phyloP scores from a whole-genome alignment of 1,284 basidiomycete species.

The Phlebopus sp. region DNA sequence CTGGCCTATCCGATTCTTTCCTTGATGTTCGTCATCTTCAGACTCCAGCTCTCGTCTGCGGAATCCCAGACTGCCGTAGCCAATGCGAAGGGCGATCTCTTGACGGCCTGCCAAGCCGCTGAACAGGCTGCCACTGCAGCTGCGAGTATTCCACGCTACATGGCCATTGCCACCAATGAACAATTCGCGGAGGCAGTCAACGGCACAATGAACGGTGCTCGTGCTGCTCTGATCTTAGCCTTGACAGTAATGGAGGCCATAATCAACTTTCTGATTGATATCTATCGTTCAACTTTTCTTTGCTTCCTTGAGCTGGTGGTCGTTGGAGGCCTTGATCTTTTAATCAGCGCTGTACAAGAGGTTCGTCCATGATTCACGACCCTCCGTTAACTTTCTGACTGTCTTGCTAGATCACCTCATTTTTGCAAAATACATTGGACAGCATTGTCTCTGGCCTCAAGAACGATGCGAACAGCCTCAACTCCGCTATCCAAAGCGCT shows the following conservation, averaged over 20 bases:
- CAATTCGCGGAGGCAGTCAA: slow-evolving; percentile 78
- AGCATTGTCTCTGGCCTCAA: slow-evolving; percentile 68
- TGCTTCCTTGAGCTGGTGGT: slow-evolving; percentile 92
- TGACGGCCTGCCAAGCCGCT: slow-evolving; percentile 79
- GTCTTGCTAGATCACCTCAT: slow-evolving; percentile 59
- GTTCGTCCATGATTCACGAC: slow-evolving; percentile 46
- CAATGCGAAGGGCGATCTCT: slow-evolving; percentile 68
- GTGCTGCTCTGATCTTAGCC: slow-evolving; percentile 67
- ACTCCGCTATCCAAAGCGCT: slow-evolving; percentile 64
- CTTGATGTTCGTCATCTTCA: slow-evolving; percentile 82
- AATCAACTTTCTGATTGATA: slow-evolving; percentile 89
- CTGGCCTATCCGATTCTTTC: slow-evolving; percentile 84
- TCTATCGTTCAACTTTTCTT: slow-evolving; percentile 87
- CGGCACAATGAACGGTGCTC: slow-evolving; percentile 73
- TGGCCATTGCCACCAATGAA: slow-evolving; percentile 82
- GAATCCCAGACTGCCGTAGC: slow-evolving; percentile 66
- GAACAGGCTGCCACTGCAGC: slow-evolving; percentile 80
- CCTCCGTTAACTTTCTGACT: slow-evolving; percentile 10
- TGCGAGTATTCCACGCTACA: slow-evolving; percentile 82
- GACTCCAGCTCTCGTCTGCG: slow-evolving; percentile 70
- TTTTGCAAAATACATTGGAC: slow-evolving; percentile 61
- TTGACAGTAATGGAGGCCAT: slow-evolving; percentile 83
- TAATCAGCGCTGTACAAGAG: slow-evolving; percentile 80
- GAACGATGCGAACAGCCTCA: slow-evolving; percentile 64
- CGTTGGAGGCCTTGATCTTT: slow-evolving; percentile 72